phyloP scores from a whole-genome alignment of 495 filamentous ascomycete species.

The Trichoderma erinaceum region DNA sequence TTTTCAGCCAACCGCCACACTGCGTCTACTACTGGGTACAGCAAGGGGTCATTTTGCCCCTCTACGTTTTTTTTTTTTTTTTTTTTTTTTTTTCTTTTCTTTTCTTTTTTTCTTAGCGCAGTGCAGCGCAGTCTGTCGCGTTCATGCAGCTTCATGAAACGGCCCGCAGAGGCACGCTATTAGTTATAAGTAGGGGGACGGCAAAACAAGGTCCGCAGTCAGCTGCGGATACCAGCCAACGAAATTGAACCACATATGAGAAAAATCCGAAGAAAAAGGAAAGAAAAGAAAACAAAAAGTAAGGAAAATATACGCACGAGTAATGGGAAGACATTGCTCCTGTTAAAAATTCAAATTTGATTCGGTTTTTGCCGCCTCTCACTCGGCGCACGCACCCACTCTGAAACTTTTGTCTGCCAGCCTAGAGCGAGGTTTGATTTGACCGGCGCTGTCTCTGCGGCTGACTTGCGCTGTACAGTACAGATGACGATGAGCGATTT shows the following conservation, averaged over 20 bases:
- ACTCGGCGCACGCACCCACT: neutral
- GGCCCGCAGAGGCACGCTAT: neutral
- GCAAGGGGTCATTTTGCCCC: neutral
- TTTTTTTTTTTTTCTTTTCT: neutral
- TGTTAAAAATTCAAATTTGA: neutral
- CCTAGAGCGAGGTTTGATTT: neutral
- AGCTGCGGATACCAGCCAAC: neutral
- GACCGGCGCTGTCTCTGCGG: neutral
- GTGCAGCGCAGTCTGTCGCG: neutral
- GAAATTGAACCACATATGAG: neutral
- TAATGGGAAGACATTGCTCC: neutral
- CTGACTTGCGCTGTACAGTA: neutral
- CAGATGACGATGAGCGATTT: constrained; percentile 12
- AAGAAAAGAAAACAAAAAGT: neutral
- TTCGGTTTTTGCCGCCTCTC: neutral
- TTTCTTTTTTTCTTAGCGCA: neutral
- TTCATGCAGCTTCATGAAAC: neutral
- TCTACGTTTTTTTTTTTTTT: neutral
- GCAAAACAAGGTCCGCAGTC: neutral
- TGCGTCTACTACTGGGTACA: neutral
- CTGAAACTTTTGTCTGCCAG: neutral
- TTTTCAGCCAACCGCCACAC: neutral
- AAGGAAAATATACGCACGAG: neutral
- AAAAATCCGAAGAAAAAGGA: neutral
- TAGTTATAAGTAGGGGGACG: neutral